Base-by-base conservation (phyloP, 345 rosid genomes). In the Moringa oleifera region DNA sequence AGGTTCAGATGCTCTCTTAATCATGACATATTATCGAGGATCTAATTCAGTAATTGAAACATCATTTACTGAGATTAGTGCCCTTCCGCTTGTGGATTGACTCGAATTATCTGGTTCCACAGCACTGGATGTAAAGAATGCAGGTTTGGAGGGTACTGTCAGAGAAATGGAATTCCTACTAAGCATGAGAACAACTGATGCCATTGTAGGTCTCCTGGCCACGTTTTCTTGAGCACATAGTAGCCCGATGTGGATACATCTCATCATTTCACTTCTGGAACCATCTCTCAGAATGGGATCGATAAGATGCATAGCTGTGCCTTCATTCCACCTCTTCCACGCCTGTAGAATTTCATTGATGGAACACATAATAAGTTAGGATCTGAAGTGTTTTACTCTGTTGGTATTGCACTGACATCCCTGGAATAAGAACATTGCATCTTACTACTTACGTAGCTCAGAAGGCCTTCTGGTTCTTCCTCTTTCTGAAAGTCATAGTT, bases 191-290 rank as follows among this genome's bases (percentile, higher is more conserved):
- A 63, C 74, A 11, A 83, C 58, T 0, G 67, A 46, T 10, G 61
- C 63, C 86, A 79, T 84, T 18, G 75, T 77, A 12, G 82, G 85
- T 25, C 81, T 69, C 16, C 37, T 66, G 0, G 31, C 66, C 1
- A 53, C 63, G 25, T 76, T 76, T 58, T 80, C 79, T 65, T 85
- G 90, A 56, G 73, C 79, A 15, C 87, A 85, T 2, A 81, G 69
- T 15, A 85, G 61, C 0, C 77, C 81, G 7, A 81, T 69, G 37
- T 79, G 84, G 20, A 85, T 68, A 55, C 81, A 85, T 59, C 73
- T 67, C 62, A 25, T 66, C 25, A 75, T 65, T 57, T 83, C 83
- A 21, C n/a, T 50, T 16, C 50, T 23, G 0, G 66, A 70, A 47
- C 63, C 51, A 45, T 13, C 54, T 3, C 46, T 55, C 16, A 80